phyloP scores from a whole-genome alignment of 805 yeast genomes.

The Jamesozyma spencerorum region DNA sequence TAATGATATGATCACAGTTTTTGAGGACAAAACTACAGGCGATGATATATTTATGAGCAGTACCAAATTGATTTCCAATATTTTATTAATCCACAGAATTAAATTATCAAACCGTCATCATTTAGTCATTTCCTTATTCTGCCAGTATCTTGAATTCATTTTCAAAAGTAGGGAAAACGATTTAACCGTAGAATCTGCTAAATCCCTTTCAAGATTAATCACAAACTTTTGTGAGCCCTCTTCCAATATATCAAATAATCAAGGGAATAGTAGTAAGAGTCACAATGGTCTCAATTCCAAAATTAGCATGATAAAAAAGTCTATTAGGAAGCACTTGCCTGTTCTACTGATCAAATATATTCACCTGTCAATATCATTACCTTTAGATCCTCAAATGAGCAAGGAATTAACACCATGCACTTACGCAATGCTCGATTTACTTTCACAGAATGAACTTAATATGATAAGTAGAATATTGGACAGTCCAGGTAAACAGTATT shows the following conservation, averaged over 20 bases:
- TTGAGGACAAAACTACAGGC: constrained; percentile 2
- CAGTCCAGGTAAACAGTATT: constrained; percentile 55
- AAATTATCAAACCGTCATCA: constrained; percentile 69
- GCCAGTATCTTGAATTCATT: constrained; percentile 43
- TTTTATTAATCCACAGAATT: constrained; percentile 59
- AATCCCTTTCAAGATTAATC: constrained; percentile 47
- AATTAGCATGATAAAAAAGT: constrained; percentile 44
- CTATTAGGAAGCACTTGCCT: constrained; percentile 57
- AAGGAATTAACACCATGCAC: constrained; percentile 46
- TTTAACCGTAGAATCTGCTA: constrained; percentile 33
- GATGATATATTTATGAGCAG: constrained; percentile 32
- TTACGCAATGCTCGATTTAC: constrained; percentile 55
- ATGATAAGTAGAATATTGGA: constrained; percentile 60
- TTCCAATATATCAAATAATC: constrained; percentile 18
- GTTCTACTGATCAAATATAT: constrained; percentile 52
- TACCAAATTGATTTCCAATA: constrained; percentile 46
- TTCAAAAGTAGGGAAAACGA: constrained; percentile 18
- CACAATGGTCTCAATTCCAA: constrained; percentile 43
- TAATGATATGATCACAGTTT: constrained; percentile 5
- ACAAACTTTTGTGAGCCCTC: constrained; percentile 66
- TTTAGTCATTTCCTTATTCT: constrained; percentile 42
- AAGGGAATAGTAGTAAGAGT: constrained; percentile 22
- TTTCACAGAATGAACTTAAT: constrained; percentile 58
- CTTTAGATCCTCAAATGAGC: constrained; percentile 39
- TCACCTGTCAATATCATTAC: constrained; percentile 39